phyloP scores from a whole-genome alignment of 345 rosid species.

The Lagerstroemia speciosa region DNA sequence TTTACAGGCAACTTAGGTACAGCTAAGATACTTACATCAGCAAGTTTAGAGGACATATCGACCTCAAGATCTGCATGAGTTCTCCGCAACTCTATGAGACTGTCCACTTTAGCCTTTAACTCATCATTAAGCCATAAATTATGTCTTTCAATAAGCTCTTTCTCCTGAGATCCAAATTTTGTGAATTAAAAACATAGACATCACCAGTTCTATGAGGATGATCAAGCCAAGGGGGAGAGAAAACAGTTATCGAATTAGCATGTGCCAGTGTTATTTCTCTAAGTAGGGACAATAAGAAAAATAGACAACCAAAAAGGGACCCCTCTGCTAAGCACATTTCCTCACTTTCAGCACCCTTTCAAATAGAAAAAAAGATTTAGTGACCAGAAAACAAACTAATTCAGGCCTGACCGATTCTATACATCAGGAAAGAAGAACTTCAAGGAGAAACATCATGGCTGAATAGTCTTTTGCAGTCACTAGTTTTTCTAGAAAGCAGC shows the following conservation, averaged over 20 bases:
- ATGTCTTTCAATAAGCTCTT: slow-evolving; percentile 83
- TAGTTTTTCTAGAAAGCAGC: background rate
- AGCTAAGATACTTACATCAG: slow-evolving; percentile 37
- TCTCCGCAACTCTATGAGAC: slow-evolving; percentile 52
- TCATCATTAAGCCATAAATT: slow-evolving; percentile 89
- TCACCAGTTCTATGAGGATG: background rate
- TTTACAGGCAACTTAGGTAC: background rate
- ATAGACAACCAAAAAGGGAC: background rate
- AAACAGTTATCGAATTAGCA: background rate
- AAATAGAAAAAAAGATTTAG: background rate
- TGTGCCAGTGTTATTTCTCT: background rate
- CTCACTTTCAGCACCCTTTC: background rate
- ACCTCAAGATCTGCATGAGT: slow-evolving; percentile 62
- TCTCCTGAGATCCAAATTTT: slow-evolving; percentile 50
- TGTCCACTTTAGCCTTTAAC: slow-evolving; percentile 62
- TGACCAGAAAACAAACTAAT: background rate
- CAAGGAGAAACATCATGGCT: background rate
- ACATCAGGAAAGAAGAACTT: no score
- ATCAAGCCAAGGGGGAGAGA: background rate
- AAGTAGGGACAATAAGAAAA: background rate
- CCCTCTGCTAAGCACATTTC: background rate
- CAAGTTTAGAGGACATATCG: slow-evolving; percentile 70
- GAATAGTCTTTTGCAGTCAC: background rate
- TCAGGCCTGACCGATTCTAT: background rate
- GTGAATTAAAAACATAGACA: background rate